A percentile compares a stretch with the other conserved stretches of the same genome.
These are phyloP conservation scores for Diplodia seriata DNA, from an alignment of 2,329 filamentous ascomycete genomes.

Conservation along the genomic window DNA sequence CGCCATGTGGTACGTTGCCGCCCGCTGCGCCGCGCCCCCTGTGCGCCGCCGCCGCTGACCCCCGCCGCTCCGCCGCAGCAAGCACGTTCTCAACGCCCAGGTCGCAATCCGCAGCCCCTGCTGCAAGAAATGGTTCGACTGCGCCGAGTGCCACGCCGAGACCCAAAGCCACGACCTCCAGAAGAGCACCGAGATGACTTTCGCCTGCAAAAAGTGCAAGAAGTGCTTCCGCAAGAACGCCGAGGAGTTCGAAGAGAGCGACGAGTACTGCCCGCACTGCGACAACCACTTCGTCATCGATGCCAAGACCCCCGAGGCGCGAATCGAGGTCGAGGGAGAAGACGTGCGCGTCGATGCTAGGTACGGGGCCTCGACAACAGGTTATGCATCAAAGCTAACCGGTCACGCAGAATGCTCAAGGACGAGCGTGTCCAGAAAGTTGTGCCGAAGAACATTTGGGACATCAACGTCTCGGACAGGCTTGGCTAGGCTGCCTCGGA, in stretches of 20 bases:
- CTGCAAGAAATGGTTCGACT: constrained; percentile 99
- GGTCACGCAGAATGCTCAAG: constrained; percentile 75
- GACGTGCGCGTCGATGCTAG: constrained; percentile 84
- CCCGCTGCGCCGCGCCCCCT: constrained; percentile 2
- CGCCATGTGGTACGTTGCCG: constrained; percentile 42
- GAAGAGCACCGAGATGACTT: constrained; percentile 85
- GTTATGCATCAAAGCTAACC: constrained; percentile 7
- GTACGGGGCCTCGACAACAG: constrained; percentile 37
- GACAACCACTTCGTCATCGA: constrained; percentile 98
- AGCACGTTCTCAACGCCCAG: constrained; percentile 98
- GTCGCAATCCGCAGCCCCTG: constrained; percentile 94
- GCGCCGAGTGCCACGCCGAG: constrained; percentile 90
- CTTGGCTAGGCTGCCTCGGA: constrained; percentile 65
- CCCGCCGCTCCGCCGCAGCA: constrained; percentile 62
- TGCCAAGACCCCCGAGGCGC: constrained; percentile 80
- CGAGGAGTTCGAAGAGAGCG: constrained; percentile 89
- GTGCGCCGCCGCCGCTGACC: constrained; percentile 24
- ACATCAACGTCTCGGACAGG: constrained; percentile 76
- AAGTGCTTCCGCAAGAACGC: constrained; percentile 98
- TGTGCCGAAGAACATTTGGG: constrained; percentile 72
- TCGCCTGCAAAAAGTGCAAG: constrained; percentile 98
- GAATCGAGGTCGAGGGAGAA: constrained; percentile 87
- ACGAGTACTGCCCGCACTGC: constrained; percentile 99
- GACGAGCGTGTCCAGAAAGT: constrained; percentile 77
- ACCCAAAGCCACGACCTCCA: constrained; percentile 76